Conservation (phyloP, 352 stramenopile genomes). For the Phytophthora meadii region DNA sequence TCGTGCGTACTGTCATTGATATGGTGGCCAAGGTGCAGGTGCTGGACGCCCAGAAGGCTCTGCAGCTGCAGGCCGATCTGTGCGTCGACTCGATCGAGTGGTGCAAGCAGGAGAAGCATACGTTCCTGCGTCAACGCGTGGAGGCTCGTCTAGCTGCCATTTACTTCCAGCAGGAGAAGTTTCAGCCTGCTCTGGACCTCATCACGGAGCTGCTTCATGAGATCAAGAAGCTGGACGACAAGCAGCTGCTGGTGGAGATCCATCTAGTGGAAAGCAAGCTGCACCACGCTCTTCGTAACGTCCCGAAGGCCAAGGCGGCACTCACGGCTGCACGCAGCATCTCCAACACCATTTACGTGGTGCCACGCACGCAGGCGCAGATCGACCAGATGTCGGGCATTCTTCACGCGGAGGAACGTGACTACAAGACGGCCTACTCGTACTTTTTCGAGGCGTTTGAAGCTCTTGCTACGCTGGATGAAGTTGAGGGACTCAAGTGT, state of each 20-base stretch:
- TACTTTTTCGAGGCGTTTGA: conserved; percentile 99
- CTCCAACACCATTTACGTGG: conserved; percentile 98
- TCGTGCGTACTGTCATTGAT: conserved; percentile 98
- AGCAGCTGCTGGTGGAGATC: conserved; percentile 98
- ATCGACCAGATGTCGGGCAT: conserved; percentile 98
- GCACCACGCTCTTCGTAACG: conserved; percentile 97
- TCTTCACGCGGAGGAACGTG: conserved; percentile 97
- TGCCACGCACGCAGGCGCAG: conserved; percentile 93
- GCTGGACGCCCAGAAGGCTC: conserved; percentile 89
- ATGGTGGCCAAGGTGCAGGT: conserved; percentile 94
- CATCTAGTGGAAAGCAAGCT: conserved; percentile 98
- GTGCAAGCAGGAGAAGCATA: conserved; percentile 94
- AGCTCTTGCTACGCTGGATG: conserved; percentile 94
- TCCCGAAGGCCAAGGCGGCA: conserved; percentile 96
- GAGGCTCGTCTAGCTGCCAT: conserved; percentile 95
- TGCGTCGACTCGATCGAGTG: conserved; percentile 96
- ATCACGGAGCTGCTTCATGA: conserved; percentile 95
- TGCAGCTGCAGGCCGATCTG: conserved; percentile 95
- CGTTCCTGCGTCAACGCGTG: conserved; percentile 98
- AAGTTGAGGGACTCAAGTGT: conserved; percentile 82
- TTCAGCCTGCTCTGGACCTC: conserved; percentile 93
- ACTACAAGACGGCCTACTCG: conserved; percentile 99
- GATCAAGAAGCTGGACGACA: conserved; percentile 99
- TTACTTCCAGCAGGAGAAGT: conserved; percentile 92
- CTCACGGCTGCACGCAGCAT: conserved; percentile 97